Percentiles rank a stretch among this genome's conserved stretches.
phyloP scores from a whole-genome alignment of 2,329 filamentous ascomycete species.

The Botrytis aclada region DNA sequence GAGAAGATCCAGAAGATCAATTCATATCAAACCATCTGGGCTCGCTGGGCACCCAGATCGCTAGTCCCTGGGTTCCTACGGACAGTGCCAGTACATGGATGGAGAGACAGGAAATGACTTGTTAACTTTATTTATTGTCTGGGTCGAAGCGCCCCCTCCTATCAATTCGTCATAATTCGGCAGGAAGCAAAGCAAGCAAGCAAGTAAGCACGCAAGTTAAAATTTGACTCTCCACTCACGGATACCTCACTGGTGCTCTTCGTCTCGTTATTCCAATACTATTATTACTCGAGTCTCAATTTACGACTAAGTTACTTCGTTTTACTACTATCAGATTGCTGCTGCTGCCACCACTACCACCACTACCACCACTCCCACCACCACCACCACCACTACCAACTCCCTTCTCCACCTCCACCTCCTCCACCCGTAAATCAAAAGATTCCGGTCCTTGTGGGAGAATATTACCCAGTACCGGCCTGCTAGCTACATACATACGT shows the following conservation, averaged over 20 bases:
- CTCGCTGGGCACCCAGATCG: not conserved
- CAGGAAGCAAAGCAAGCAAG: not conserved
- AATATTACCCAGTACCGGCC: not conserved
- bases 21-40: not conserved
- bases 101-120: not conserved
- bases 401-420: not conserved
- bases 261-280: too few species aligned
- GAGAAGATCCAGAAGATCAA: not conserved
- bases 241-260: not conserved
- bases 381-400: too few species aligned
- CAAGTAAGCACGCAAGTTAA: not conserved
- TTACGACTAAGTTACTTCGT: not conserved
- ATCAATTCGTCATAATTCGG: not conserved
- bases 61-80: too few species aligned
- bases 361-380: too few species aligned
- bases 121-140: not conserved
- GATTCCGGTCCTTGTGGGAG: not conserved
- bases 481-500: not conserved
- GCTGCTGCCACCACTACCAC: not conserved
- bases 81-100: not conserved
- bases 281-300: not conserved
- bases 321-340: not conserved
- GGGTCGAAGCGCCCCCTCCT: slow-evolving; percentile 2
- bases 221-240: not conserved
- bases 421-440: not conserved